phyloP scores from a whole-genome alignment of 2,329 filamentous ascomycete genomes.

The Sclerotiophoma versabilis region DNA sequence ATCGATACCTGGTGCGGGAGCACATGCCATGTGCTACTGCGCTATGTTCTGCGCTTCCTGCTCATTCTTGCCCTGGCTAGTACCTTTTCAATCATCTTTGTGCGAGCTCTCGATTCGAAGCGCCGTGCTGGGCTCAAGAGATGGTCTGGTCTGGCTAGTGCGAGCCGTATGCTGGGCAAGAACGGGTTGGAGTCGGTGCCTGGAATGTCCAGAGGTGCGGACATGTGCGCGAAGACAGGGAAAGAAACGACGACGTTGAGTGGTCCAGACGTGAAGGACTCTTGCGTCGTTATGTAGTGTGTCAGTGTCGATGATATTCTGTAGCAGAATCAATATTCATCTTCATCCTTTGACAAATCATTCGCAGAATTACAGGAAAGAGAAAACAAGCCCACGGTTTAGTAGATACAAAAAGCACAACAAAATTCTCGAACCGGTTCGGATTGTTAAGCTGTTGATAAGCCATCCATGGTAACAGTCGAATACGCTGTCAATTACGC shows the following conservation, averaged over 20 bases:
- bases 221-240: background rate
- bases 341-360: background rate
- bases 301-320: background rate
- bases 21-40: background rate
- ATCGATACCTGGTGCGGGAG: constrained; percentile 5
- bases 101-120: background rate
- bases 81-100: background rate
- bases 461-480: background rate
- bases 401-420: background rate
- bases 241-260: background rate
- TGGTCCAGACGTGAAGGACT: constrained; percentile 30
- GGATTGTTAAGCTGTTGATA: background rate
- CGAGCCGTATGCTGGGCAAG: background rate
- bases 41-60: background rate
- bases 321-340: background rate
- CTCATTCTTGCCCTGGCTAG: constrained; percentile 1
- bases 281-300: constrained; percentile 27
- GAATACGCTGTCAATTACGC: background rate
- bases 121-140: background rate
- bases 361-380: background rate
- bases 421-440: background rate
- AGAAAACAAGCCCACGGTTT: background rate
- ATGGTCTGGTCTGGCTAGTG: background rate
- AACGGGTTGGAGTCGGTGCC: background rate
- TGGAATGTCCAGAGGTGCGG: background rate